Base-by-base conservation (phyloP, 2,329 filamentous ascomycete genomes). In the Colletotrichum salicis region DNA sequence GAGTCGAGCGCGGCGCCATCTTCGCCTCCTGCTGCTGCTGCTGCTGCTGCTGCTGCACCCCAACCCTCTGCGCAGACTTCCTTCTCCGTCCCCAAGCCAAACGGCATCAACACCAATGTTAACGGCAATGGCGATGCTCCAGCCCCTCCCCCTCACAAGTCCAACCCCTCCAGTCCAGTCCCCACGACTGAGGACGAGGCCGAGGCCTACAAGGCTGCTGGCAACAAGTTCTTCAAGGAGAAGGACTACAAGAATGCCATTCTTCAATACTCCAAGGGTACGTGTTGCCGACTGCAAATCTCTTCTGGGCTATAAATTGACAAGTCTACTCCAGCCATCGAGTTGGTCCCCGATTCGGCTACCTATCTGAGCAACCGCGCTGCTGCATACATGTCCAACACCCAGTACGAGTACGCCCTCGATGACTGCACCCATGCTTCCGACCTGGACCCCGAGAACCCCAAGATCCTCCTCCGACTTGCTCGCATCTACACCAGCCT, bases 141-240 rank as follows among this genome's bases (percentile, higher is more conserved):
- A 12, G 86, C 88, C 48, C 93, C 93, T 64, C 93, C 93, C 63
- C 93, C 92, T 71, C 93, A 95, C 83, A 87, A 89, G 77, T 90
- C 89, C 33, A 89, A 88, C 78, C 88, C 89, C 56, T 87, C 86
- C 67, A 91, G 88, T 79, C 90, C 89, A 55, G 84, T 84, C 61
- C 84, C 86, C 56, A 86, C 83, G 45, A 81, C 86, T 29, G 82
- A 84, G 54, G 93, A 96, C 65, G 94, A 98, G 79, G 94, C 96
- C 31, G 96, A 99, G 84, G 88, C 91, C 13, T 97, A 92, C 89
- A 99, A 99, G 87, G 90, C 93, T 77, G 90, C 94, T 2, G 96
- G 96, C 71, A 99, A 99, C 85, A 96, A 96, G 79, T 96, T 94
- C 79, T 99, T 98, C 89, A 98, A 98, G 86, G 94, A 95, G 74